A percentile compares a stretch with the other conserved stretches of the same genome.
Conservation (phyloP, 2,329 filamentous ascomycete genomes). For the Simplicillium sp. region DNA sequence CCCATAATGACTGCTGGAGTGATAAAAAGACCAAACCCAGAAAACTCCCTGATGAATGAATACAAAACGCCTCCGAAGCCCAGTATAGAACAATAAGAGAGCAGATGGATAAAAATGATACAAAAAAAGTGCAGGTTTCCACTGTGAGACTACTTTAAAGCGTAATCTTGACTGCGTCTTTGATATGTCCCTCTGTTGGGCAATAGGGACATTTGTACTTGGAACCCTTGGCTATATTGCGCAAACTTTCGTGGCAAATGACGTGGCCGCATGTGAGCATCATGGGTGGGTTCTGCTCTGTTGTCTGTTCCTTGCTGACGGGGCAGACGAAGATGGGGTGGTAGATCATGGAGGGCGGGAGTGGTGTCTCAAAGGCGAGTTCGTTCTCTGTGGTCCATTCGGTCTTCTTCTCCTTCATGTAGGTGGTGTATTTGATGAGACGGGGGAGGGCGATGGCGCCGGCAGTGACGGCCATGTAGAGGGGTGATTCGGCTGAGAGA, state of each 20-base stretch:
- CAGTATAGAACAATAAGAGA: neutral
- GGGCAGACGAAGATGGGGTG: slow-evolving; percentile 98
- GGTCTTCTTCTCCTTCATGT: slow-evolving; percentile 81
- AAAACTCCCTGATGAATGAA: slow-evolving; percentile 1
- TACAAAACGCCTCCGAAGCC: too few relatives aligned
- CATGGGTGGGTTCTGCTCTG: slow-evolving; percentile 88
- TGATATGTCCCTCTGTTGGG: slow-evolving; percentile 68
- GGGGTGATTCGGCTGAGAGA: slow-evolving; percentile 80
- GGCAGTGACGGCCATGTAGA: slow-evolving; percentile 87
- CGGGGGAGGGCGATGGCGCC: slow-evolving; percentile 86
- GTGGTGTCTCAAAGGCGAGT: slow-evolving; percentile 65
- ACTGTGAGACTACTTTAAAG: slow-evolving; percentile 28
- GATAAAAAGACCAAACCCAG: neutral
- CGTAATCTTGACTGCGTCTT: slow-evolving; percentile 66
- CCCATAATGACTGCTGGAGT: too few relatives aligned
- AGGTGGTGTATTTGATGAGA: slow-evolving; percentile 76
- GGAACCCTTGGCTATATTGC: slow-evolving; percentile 66
- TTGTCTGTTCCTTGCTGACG: slow-evolving; percentile 93
- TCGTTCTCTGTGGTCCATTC: slow-evolving; percentile 93
- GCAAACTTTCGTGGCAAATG: slow-evolving; percentile 74
- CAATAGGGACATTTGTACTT: slow-evolving; percentile 97
- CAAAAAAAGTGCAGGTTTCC: too few relatives aligned
- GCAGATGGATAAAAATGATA: too few relatives aligned
- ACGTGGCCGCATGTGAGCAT: slow-evolving; percentile 96
- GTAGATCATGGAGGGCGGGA: slow-evolving; percentile 58